Evolutionary conservation across 2,329 filamentous ascomycete species (phyloP), one percentile per base, ranked within the genome.

Genomic region (Sarocladium brachiariae): DNA sequence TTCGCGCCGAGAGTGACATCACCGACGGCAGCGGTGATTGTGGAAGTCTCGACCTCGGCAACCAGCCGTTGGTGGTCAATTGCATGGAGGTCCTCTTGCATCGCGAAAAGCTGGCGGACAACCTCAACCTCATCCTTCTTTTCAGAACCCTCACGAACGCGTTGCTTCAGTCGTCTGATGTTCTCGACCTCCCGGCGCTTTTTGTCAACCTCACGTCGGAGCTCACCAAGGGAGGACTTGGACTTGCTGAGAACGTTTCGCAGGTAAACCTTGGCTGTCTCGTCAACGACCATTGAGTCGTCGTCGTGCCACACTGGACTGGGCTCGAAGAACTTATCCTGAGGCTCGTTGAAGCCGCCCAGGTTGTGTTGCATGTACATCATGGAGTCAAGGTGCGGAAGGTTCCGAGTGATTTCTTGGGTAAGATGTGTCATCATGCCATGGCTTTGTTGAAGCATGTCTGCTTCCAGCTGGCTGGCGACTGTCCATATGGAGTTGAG

Each of bases 261-360:
- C 52, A 99, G 69, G 65, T 91, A 99, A 0, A 95, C 78, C 67
- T 93, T 95, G 54, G 92, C 90, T 4, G 80, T 73, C 43, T 96
- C 90, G 65, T 97, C 91, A 1, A 86, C 81, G 6, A 93, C 78
- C 80, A 99, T 95, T 19, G 77, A 70, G 52, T 86, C 87, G 59
- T 96, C 90, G 60, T 99, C 95, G 61, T 96, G 86, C 93, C 95
- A 99, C 24, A 99, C 87, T 1, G 93, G 92, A 64, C 91, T 96
- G 1, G 93, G 87, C 66, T 99, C 93, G 59, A 99, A 99, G 10
- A 72, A 74, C 67, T 93, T 87, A 68, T 96, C 86, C 1, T 79
- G 61, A 1, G 93, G 93, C 62, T 97, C 92, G 61, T 89, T 83
- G 77, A 88, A 95, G 49, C 78, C 72, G 21, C 81, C 80, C 58